Evolutionary conservation across 139 green algal genomes (phyloP), one percentile per base, ranked within the genome.

Genomic region (Closterium sp.): DNA sequence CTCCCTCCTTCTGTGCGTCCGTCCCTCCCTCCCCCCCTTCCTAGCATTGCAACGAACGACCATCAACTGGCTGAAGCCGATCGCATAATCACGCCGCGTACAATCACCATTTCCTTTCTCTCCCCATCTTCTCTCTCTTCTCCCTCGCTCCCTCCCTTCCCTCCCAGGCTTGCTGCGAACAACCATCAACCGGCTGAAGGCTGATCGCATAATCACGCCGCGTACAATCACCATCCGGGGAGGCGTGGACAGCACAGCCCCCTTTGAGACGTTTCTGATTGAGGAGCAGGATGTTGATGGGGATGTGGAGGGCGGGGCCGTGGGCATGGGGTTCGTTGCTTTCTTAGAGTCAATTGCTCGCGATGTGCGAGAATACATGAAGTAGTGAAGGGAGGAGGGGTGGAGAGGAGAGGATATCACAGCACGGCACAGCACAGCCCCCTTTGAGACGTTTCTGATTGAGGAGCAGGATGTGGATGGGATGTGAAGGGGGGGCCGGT

Each of bases 261-360:
- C 95, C 29, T 98, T 98, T 86, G 92, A 95, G n/a, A 86, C 90
- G 62, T 95, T 96, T 89, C 92, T 98, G 92, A 94, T 98, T 27
- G 97, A 98, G 89, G 97, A 98, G 89, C 95, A 94, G 31, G 92
- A 95, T 34, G 92, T 94, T 50, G 90, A 90, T 29, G 86, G 90
- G n/a, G 90, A 90, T 5, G 31, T 29, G 28, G 70, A 29, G 34
- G 86, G 70, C 31, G 31, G 45, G 22, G 87, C 79, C 0, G 79
- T 30, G n/a, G 91, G 91, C 19, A 90, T 85, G 88, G 92, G 92
- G 4, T 95, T 95, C 84, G 92, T 95, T 19, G 86, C 86, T 2
- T 95, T 95, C 28, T 29, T 95, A 42, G 91, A 95, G 21, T n/a
- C 62, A n/a, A 90, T 94, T 28, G 84, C 86, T 28, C 45, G 88